Evolutionary conservation across 805 yeast genomes (phyloP).

Genomic region (Saccharomycopsis sp.): DNA sequence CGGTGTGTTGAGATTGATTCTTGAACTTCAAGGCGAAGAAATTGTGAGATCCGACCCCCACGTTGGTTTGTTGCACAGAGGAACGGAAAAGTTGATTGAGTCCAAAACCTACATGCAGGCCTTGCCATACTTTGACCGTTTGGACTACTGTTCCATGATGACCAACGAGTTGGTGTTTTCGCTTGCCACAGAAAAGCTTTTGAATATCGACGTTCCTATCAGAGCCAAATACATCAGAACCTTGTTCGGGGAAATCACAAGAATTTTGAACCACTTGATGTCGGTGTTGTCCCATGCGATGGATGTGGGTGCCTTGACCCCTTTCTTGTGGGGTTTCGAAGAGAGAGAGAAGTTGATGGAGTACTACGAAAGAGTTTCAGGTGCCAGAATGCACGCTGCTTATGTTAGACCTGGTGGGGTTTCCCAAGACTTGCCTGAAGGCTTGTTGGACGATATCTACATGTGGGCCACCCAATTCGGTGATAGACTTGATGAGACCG

Average conservation of each 20-base stretch:
- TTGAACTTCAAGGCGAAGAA: constrained; percentile 86
- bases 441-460: constrained; percentile 81
- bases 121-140: constrained; percentile 79
- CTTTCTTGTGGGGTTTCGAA: constrained; percentile 91
- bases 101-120: constrained; percentile 84
- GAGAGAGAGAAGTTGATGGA: constrained; percentile 92
- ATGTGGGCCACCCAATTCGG: constrained; percentile 97
- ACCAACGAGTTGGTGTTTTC: constrained; percentile 83
- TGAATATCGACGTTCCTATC: constrained; percentile 78
- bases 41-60: constrained; percentile 84
- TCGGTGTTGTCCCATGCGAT: constrained; percentile 80
- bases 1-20: constrained; percentile 80
- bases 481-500: constrained; percentile 85
- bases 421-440: constrained; percentile 79
- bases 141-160: constrained; percentile 85
- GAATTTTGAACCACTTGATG: constrained; percentile 80
- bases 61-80: constrained; percentile 81
- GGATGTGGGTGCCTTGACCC: constrained; percentile 94
- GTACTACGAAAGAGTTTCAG: constrained; percentile 83
- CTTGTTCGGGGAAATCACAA: constrained; percentile 79
- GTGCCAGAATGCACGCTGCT: constrained; percentile 85
- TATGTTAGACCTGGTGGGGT: constrained; percentile 92
- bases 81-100: constrained; percentile 84
- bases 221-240: constrained; percentile 84
- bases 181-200: constrained; percentile 75